phyloP scores from a whole-genome alignment of 129 eudicot genomes.

The Flaveria linearis region DNA sequence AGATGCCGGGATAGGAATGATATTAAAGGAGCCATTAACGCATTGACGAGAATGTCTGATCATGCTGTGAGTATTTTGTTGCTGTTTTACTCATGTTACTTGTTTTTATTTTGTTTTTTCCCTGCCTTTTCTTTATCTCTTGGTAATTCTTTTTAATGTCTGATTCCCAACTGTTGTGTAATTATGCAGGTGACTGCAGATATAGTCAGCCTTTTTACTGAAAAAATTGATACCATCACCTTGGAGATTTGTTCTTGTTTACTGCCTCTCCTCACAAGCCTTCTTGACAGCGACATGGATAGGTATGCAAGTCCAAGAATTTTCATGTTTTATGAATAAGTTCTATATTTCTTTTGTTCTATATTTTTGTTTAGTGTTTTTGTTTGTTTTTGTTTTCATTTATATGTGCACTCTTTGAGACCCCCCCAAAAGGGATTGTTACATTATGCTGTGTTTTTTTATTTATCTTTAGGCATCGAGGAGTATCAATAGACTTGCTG shows the following conservation, averaged over 20 bases:
- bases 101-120: neutral
- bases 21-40: slow-evolving; percentile 76
- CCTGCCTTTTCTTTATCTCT: neutral
- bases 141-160: neutral
- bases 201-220: slow-evolving; percentile 64
- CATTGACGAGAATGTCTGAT: slow-evolving; percentile 83
- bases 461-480: slow-evolving; percentile 54
- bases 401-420: neutral
- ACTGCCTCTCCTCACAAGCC: slow-evolving; percentile 71
- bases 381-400: neutral
- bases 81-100: slow-evolving; percentile 1
- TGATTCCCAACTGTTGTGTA: slow-evolving; percentile 1
- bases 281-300: slow-evolving; percentile 86
- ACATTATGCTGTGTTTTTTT: neutral
- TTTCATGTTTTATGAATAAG: neutral
- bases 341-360: neutral
- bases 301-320: slow-evolving; percentile 40
- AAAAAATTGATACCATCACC: slow-evolving; percentile 73
- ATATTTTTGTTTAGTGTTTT: neutral
- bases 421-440: neutral
- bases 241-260: slow-evolving; percentile 79
- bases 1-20: slow-evolving; percentile 86
- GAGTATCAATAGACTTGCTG: slow-evolving; percentile 75
- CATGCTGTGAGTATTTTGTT: slow-evolving; percentile 59
- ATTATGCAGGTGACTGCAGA: slow-evolving; percentile 77